A percentile compares a stretch with the other conserved stretches of the same genome.
Conservation (phyloP, 2,329 filamentous ascomycete genomes). For the Colletotrichum agaves region DNA sequence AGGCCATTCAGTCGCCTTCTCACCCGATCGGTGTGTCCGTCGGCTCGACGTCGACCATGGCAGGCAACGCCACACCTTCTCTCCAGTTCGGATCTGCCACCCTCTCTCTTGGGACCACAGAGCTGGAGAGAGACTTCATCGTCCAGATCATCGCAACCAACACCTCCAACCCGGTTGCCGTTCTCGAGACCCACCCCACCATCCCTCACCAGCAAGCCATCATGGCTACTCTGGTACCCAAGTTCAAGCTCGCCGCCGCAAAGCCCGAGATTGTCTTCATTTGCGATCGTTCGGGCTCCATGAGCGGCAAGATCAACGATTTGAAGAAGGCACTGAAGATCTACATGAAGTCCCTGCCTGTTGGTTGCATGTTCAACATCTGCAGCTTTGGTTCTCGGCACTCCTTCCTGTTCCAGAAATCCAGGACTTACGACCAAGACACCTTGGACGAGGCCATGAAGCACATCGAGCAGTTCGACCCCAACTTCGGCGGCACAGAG, state of each 20-base stretch:
- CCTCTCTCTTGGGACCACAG: constrained; percentile 61
- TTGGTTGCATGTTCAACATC: constrained; percentile 76
- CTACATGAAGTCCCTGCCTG: constrained; percentile 73
- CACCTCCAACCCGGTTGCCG: constrained; percentile 68
- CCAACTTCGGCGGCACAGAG: constrained; percentile 65
- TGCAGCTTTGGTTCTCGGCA: constrained; percentile 69
- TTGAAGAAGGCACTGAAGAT: constrained; percentile 67
- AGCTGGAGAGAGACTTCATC: constrained; percentile 74
- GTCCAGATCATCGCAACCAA: constrained; percentile 71
- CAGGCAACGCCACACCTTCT: constrained; percentile 57
- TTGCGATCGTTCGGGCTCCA: constrained; percentile 77
- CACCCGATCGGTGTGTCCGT: constrained; percentile 75
- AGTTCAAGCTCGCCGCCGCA: constrained; percentile 68
- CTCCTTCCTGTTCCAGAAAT: constrained; percentile 60
- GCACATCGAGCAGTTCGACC: constrained; percentile 54
- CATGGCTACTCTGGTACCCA: constrained; percentile 78
- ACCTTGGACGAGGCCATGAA: constrained; percentile 55
- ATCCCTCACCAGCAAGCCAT: constrained; percentile 71
- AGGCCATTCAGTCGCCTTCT: constrained; percentile 72
- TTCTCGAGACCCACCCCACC: constrained; percentile 73
- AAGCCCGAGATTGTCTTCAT: constrained; percentile 76
- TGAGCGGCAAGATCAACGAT: constrained; percentile 64
- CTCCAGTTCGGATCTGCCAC: constrained; percentile 71
- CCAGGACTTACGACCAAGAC: constrained; percentile 56
- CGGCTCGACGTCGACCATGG: constrained; percentile 63